Percentiles rank a stretch among this genome's conserved stretches.
These are phyloP conservation scores for Gnomoniopsis smithogilvyi DNA, from an alignment of 2,329 filamentous ascomycete genomes.

Conservation along the genomic window DNA sequence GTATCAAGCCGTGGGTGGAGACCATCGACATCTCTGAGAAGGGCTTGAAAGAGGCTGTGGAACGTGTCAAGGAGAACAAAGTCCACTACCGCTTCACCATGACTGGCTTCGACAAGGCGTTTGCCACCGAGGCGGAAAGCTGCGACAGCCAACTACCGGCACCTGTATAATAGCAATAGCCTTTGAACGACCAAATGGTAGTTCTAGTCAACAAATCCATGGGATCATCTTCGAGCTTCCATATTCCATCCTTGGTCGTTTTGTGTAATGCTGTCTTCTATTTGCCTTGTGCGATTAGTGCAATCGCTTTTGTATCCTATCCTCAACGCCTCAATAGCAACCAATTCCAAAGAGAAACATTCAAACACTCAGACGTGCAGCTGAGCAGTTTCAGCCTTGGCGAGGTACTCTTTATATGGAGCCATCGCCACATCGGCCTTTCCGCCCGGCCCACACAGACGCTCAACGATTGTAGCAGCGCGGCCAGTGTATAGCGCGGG, in stretches of 20 bases:
- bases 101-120: slow-evolving; percentile 64
- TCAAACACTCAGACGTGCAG: slow-evolving; percentile 32
- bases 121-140: slow-evolving; percentile 29
- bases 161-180: neutral
- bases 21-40: slow-evolving; percentile 31
- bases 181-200: no score
- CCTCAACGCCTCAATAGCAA: neutral
- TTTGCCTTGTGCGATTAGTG: neutral
- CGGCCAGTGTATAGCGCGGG: slow-evolving; percentile 51
- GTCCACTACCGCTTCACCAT: slow-evolving; percentile 72
- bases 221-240: no score
- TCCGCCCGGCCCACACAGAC: slow-evolving; percentile 38
- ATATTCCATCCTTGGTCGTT: neutral
- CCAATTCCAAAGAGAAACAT: neutral
- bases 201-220: no score
- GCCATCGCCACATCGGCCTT: slow-evolving; percentile 35
- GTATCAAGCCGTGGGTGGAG: slow-evolving; percentile 25
- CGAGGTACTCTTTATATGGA: slow-evolving; percentile 35
- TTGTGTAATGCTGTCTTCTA: neutral
- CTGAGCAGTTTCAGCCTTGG: slow-evolving; percentile 31
- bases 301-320: neutral
- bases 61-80: slow-evolving; percentile 67
- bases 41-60: slow-evolving; percentile 66
- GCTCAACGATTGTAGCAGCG: slow-evolving; percentile 42
- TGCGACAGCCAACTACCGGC: neutral